phyloP scores from a whole-genome alignment of 1,284 basidiomycete genomes.

The Cutaneotrichosporon daszewskae region DNA sequence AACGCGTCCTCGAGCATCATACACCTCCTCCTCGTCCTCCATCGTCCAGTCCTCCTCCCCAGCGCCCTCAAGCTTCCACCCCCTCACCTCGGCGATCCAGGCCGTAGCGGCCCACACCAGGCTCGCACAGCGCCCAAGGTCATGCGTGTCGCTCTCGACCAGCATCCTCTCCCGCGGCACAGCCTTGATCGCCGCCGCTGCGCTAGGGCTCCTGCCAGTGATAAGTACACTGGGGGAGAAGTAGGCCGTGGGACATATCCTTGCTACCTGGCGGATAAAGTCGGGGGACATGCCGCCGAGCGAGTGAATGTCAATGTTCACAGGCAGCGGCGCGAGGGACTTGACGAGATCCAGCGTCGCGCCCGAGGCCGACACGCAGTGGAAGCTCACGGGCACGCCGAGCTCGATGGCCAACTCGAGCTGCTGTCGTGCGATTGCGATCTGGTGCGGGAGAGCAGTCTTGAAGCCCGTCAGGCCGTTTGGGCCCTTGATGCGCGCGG shows the following conservation, averaged over 20 bases:
- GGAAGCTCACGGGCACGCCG: constrained; percentile 45
- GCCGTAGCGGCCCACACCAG: constrained; percentile 39
- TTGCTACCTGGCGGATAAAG: constrained; percentile 14
- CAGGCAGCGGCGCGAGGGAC: constrained; percentile 29
- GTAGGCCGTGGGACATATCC: constrained; percentile 44
- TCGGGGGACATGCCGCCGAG: constrained; percentile 32
- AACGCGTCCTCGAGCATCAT: constrained; percentile 13
- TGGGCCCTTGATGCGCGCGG: constrained; percentile 24
- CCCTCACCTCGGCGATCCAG: constrained; percentile 37
- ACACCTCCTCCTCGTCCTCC: constrained; percentile 21
- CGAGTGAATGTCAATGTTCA: constrained; percentile 47
- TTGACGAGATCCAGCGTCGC: constrained; percentile 44
- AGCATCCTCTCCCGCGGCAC: constrained; percentile 43
- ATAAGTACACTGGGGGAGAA: constrained; percentile 49
- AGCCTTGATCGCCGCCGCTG: constrained; percentile 36
- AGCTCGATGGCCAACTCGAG: constrained; percentile 47
- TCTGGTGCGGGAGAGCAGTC: constrained; percentile 47
- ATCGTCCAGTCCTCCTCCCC: constrained; percentile 20
- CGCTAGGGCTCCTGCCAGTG: constrained; percentile 39
- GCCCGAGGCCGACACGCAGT: constrained; percentile 47
- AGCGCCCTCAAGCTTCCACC: constrained; percentile 42
- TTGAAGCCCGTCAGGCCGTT: constrained; percentile 41
- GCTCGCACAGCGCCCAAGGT: constrained; percentile 27
- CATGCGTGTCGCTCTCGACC: constrained; percentile 48
- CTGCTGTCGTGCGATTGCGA: constrained; percentile 40